Evolutionary conservation across 495 filamentous ascomycete genomes (phyloP), one percentile per base, ranked within the genome.

Genomic region (Podospora comata): DNA sequence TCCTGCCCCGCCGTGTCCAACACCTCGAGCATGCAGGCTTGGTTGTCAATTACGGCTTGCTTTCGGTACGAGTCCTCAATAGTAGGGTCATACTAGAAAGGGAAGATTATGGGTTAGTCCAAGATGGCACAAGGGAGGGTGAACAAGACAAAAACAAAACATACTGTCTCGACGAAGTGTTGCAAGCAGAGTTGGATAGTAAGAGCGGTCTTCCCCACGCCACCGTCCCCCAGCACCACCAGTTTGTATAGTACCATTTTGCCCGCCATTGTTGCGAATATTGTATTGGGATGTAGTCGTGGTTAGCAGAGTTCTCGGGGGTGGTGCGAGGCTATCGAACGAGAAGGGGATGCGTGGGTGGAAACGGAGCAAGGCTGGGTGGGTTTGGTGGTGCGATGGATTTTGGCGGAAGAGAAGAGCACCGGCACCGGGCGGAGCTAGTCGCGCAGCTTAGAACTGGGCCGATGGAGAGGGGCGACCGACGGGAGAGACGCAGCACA

Each of bases 1-100:
- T 99, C 95, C 80, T 99, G 96, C n/a, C 95, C 95, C 39, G 95
- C 95, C 34, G 96, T 99, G 82, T 99, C 95, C 68, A 99, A 86
- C 53, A 98, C 94, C 81, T 99, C 95, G 73, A 98, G 86, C 95
- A 99, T 98, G 83, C 95, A 97, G 23, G 95, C 91, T 76, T 96
- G 92, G 67, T 89, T 87, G 79, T 99, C 95, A 77, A 98, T 98
- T 69, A 97, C 94, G 66, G 97, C 94, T 81, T 98, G 96, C 82
- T 97, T 98, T 70, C 95, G 89, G 79, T 99, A 99, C 18, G 94
- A 97, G 73, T 99, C 82, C 80, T 99, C 95, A 75, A 99, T 98
- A 9, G 95, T 98, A 28, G 95, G 95, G 80, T 99, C 95, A 79
- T 99, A 99, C 77, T 85, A 63, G 9, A 13, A 48, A 48, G 65